phyloP scores from a whole-genome alignment of 2,329 filamentous ascomycete species.

The Paraphoma chrysanthemicola region DNA sequence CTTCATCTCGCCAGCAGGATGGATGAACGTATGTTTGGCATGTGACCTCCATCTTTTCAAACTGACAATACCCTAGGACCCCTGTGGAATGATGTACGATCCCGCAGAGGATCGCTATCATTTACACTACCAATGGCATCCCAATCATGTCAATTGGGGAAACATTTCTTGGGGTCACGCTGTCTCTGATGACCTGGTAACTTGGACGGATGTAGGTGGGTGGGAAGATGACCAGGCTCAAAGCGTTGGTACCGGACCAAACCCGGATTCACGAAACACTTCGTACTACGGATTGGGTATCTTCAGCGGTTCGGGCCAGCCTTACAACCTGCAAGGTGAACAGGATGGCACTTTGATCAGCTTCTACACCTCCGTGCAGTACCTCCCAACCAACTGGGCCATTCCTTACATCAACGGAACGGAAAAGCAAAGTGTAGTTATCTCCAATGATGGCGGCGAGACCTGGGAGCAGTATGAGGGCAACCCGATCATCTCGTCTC shows the following conservation, averaged over 20 bases:
- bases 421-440: conserved; percentile 55
- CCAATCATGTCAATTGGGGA: conserved; percentile 56
- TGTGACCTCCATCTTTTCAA: not conserved
- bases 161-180: conserved; percentile 57
- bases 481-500: conserved; percentile 54
- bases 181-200: conserved; percentile 57
- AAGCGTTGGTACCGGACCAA: conserved; percentile 49
- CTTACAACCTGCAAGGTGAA: conserved; percentile 57
- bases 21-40: conserved; percentile 51
- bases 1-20: conserved; percentile 56
- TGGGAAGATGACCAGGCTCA: conserved; percentile 55
- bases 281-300: conserved; percentile 60
- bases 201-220: conserved; percentile 53
- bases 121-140: conserved; percentile 61
- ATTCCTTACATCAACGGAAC: conserved; percentile 54
- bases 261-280: conserved; percentile 35
- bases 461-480: conserved; percentile 56
- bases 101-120: conserved; percentile 58
- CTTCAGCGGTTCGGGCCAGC: conserved; percentile 60
- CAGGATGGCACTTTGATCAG: conserved; percentile 54
- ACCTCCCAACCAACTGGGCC: conserved; percentile 55
- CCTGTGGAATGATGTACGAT: conserved; percentile 60
- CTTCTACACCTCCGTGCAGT: conserved; percentile 57
- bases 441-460: conserved; percentile 54
- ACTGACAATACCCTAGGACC: conserved; percentile 47